These are phyloP conservation scores for Oleoguttula mirabilis DNA, from an alignment of 495 filamentous ascomycete genomes.

Conservation along the genomic window DNA sequence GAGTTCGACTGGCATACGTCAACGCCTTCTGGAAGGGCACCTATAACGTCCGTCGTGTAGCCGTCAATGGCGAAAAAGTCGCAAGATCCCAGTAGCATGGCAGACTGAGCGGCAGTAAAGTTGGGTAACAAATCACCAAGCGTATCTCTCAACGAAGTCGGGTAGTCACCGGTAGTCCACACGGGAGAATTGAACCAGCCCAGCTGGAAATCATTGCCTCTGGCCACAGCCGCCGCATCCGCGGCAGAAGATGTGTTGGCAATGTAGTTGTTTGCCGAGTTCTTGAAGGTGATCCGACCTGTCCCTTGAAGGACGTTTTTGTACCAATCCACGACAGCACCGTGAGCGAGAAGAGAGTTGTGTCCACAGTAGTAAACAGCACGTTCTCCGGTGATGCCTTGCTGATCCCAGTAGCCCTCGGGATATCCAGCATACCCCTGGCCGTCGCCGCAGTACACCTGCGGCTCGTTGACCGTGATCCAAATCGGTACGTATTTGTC, in stretches of 20 bases:
- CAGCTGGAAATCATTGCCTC: background rate
- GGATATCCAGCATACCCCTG: background rate
- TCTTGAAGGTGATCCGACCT: background rate
- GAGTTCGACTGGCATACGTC: background rate
- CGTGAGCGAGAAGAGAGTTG: background rate
- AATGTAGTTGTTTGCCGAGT: background rate
- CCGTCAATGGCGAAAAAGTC: background rate
- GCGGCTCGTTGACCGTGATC: background rate
- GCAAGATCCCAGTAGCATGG: background rate
- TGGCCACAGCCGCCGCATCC: background rate
- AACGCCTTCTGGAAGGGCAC: background rate
- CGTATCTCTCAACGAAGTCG: background rate
- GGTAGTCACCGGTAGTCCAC: background rate
- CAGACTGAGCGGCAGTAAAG: background rate
- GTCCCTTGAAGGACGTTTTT: background rate
- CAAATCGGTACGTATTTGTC: background rate
- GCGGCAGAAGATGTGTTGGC: background rate
- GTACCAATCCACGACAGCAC: background rate
- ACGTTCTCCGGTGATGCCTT: background rate
- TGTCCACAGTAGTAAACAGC: background rate
- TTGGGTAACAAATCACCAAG: background rate
- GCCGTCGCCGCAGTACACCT: background rate
- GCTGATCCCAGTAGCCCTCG: background rate
- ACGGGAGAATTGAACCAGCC: background rate
- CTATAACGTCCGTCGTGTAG: background rate